These are phyloP conservation scores for Tulasnella sp. DNA, from an alignment of 768 basidiomycete genomes.

Conservation along the genomic window DNA sequence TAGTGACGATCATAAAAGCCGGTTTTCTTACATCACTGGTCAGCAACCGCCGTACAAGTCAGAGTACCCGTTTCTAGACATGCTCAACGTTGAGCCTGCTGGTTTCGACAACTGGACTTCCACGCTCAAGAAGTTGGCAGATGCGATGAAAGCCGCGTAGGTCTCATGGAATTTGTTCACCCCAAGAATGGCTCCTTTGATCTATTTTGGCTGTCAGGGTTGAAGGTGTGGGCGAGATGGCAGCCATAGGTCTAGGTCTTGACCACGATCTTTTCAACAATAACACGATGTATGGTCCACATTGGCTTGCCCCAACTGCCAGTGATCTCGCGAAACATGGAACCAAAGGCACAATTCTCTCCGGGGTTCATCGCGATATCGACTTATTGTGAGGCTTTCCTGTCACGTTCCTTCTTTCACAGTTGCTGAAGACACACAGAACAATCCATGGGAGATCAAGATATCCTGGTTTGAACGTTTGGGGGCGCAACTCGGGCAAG, in stretches of 20 bases:
- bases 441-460: slow-evolving; percentile 80
- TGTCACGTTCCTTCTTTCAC: background rate
- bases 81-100: slow-evolving; percentile 71
- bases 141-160: slow-evolving; percentile 77
- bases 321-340: slow-evolving; percentile 82
- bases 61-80: slow-evolving; percentile 62
- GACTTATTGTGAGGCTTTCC: slow-evolving; percentile 54
- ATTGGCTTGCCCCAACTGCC: slow-evolving; percentile 87
- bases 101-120: slow-evolving; percentile 55
- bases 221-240: slow-evolving; percentile 78
- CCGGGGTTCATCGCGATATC: slow-evolving; percentile 90
- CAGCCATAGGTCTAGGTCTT: slow-evolving; percentile 70
- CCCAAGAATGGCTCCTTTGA: too few species aligned
- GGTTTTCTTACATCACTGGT: slow-evolving; percentile 85
- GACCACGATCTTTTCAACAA: slow-evolving; percentile 59
- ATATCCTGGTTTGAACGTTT: slow-evolving; percentile 82
- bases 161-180: too few species aligned
- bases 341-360: slow-evolving; percentile 69
- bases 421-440: background rate
- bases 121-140: slow-evolving; percentile 79
- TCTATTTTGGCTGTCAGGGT: slow-evolving; percentile 40
- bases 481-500: slow-evolving; percentile 90
- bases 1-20: slow-evolving; percentile 84
- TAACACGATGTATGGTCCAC: slow-evolving; percentile 79
- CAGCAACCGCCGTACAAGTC: slow-evolving; percentile 66